Base-by-base conservation (phyloP, 2,329 filamentous ascomycete genomes). In the Botryotinia calthae region DNA sequence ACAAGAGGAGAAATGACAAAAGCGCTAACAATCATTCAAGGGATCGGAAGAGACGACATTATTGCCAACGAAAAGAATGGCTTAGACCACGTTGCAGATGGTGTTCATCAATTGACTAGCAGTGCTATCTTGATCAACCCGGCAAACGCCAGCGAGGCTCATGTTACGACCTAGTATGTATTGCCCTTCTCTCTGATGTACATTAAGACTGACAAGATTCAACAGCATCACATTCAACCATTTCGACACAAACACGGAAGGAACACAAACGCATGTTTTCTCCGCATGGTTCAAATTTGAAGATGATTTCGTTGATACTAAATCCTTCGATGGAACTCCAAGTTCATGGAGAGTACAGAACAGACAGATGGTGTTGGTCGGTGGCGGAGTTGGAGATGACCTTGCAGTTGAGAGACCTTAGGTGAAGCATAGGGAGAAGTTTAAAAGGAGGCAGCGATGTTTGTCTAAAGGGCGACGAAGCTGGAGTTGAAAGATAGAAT, bases 331-430 rank as follows among this genome's bases (percentile, higher is more conserved):
- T 37, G 46, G 62, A 22, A 67, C 40, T 58, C 40, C 56, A 9
- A 71, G 70, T 18, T 58, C 61, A 22, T 71, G 70, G 70, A 66
- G 62, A 22, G 70, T 71, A 18, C 65, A 67, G 62, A 34, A 58
- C 18, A 66, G 70, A 46, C 70, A 71, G 51, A 40, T 46, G 22
- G 22, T 28, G 5, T 48, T 67, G 48, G 31, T 66, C 8, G 70
- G 70, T 4, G 58, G 69, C 3, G 10, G 59, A 9, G 40, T 69
- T 37, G 66, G 37, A 28, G 66, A 28, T 8, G 59, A 65, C 37
- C 28, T 63, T n/a, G 37, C 18, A 14, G 31, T 65, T n/a, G 44
- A 62, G 56, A 46, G 16, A 16, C 28, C 40, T 37, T 37, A 48
- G 40, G 6, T 22, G 54, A 10, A 10, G 28, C n/a, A 28, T 3